A percentile compares a stretch with the other conserved stretches of the same genome.
Conservation (phyloP, 371 early-diverging fungal genomes). For the Saksenaea oblongispora region DNA sequence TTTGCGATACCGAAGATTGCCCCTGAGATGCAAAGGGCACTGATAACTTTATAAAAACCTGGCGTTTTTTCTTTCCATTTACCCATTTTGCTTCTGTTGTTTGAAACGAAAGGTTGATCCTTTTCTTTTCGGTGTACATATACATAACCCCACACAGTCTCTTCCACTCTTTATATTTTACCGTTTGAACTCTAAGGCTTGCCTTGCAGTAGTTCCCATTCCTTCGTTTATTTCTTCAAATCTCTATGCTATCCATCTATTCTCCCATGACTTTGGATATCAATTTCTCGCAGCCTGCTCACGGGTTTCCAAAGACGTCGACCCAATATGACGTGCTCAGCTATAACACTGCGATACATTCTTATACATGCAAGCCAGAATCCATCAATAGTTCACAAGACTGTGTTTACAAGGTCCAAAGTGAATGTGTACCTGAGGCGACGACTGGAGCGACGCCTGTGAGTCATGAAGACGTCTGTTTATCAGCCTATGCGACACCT, state of each 20-base stretch:
- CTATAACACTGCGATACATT: background rate
- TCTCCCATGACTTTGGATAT: slow-evolving; percentile 24
- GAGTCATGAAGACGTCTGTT: background rate
- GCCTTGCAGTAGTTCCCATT: background rate
- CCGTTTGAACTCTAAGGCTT: background rate
- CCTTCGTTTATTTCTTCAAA: background rate
- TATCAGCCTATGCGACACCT: background rate
- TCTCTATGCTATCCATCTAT: slow-evolving; percentile 25
- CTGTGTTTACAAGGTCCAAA: background rate
- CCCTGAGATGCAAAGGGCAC: background rate
- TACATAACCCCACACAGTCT: background rate
- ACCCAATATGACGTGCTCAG: background rate
- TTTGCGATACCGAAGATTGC: background rate
- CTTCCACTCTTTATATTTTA: background rate
- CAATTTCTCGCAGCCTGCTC: slow-evolving; percentile 20
- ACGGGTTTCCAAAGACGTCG: slow-evolving; percentile 5
- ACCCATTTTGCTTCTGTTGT: background rate
- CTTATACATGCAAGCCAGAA: background rate
- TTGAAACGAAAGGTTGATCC: slow-evolving; percentile 1
- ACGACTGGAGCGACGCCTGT: background rate
- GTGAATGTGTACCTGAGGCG: background rate
- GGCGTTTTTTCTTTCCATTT: background rate
- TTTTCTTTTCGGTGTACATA: slow-evolving; percentile 2
- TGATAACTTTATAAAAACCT: background rate
- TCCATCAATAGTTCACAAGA: background rate